phyloP scores from a whole-genome alignment of 192 early-diverging fungal genomes.

The Chytriomyces sp. region DNA sequence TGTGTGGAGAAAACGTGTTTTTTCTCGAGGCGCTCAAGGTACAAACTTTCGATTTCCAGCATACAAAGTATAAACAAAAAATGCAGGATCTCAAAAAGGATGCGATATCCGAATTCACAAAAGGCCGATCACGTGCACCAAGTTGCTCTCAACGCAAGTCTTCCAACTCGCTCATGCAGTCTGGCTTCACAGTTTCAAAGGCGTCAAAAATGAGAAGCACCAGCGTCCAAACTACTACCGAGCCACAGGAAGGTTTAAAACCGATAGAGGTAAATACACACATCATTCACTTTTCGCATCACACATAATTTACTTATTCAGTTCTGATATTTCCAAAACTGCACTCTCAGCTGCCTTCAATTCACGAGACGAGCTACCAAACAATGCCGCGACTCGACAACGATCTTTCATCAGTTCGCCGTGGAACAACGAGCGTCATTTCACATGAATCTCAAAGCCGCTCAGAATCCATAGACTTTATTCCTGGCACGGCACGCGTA shows the following conservation, averaged over 20 bases:
- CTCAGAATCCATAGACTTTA: neutral
- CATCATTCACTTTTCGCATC: too few species aligned
- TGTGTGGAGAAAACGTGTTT: conserved; percentile 4
- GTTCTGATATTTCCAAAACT: too few species aligned
- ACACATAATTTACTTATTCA: too few species aligned
- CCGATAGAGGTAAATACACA: too few species aligned
- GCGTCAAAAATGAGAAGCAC: too few species aligned
- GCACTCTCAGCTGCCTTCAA: too few species aligned
- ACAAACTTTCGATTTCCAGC: neutral
- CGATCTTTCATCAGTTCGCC: neutral
- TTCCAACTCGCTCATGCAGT: too few species aligned
- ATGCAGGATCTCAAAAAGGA: neutral
- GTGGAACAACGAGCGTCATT: neutral
- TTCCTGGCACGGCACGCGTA: neutral
- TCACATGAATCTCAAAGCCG: neutral
- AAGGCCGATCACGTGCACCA: neutral
- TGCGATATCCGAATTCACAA: neutral
- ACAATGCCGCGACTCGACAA: neutral
- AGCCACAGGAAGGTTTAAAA: too few species aligned
- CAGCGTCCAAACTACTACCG: too few species aligned
- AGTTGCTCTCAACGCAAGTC: neutral
- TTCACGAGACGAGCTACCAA: neutral
- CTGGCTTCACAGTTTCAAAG: too few species aligned
- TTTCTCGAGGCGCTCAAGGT: conserved; percentile 1
- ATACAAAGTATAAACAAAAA: neutral